phyloP scores from a whole-genome alignment of 208 protist genomes.

The Trypanosomatidae sp. region DNA sequence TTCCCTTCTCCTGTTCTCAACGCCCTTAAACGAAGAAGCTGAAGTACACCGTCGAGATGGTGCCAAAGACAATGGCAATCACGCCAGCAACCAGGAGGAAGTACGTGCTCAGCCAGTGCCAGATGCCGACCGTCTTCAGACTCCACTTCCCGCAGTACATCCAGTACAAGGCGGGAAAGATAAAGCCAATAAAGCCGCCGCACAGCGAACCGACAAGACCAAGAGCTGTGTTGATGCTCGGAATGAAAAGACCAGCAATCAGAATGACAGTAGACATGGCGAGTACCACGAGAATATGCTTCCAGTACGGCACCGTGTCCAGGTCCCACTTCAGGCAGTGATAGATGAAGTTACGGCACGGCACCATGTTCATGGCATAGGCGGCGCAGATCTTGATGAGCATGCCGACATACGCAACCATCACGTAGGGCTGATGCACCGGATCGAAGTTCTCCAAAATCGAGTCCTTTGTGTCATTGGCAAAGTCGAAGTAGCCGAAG shows the following conservation, averaged over 20 bases:
- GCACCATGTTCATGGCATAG: slow-evolving; percentile 67
- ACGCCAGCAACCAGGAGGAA: slow-evolving; percentile 55
- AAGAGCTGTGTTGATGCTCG: slow-evolving; percentile 39
- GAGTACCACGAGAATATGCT: slow-evolving; percentile 41
- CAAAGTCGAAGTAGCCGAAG: slow-evolving; percentile 86
- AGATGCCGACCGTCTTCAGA: slow-evolving; percentile 42
- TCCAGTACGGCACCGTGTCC: slow-evolving; percentile 68
- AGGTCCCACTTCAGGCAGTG: slow-evolving; percentile 56
- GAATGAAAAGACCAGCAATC: no score
- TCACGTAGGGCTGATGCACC: slow-evolving; percentile 52
- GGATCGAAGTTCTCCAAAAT: slow-evolving; percentile 64
- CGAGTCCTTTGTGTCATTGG: slow-evolving; percentile 32
- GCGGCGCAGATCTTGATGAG: slow-evolving; percentile 66
- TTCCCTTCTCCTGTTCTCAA: no score
- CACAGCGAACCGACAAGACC: slow-evolving; percentile 5
- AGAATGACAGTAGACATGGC: no score
- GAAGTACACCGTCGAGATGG: slow-evolving; percentile 26
- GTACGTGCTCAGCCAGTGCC: slow-evolving; percentile 43
- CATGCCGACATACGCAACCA: slow-evolving; percentile 71
- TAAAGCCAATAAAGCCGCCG: slow-evolving; percentile 7
- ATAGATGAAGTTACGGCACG: slow-evolving; percentile 60
- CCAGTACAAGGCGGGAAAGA: slow-evolving; percentile 21
- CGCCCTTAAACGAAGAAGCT: background rate
- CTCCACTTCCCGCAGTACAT: slow-evolving; percentile 78
- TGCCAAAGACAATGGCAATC: slow-evolving; percentile 70